Evolutionary conservation across 2,329 filamentous ascomycete genomes (phyloP).

Genomic region (Escovopsis sp.): DNA sequence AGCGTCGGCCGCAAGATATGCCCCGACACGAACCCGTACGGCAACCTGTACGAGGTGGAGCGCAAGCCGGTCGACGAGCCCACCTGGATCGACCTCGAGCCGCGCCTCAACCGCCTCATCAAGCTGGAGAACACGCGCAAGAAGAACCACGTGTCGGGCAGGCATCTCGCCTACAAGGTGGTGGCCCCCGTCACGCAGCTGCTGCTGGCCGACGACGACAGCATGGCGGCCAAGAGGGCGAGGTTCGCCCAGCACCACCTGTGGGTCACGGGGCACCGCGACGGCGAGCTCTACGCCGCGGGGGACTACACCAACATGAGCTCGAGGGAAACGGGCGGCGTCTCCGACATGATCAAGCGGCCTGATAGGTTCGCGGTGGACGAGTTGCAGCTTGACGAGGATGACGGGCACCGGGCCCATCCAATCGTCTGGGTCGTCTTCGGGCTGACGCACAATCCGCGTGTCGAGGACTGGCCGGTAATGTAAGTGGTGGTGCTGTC

Average conservation of each 20-base stretch:
- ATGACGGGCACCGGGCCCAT: slow-evolving; percentile 12
- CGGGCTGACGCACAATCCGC: slow-evolving; percentile 32
- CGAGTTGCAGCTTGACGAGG: slow-evolving; percentile 6
- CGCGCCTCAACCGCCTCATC: slow-evolving; percentile 33
- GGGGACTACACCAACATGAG: slow-evolving; percentile 39
- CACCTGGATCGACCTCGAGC: slow-evolving; percentile 36
- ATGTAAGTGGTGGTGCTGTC: slow-evolving; percentile 24
- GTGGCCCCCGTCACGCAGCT: slow-evolving; percentile 30
- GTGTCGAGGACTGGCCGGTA: slow-evolving; percentile 35
- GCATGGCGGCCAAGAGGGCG: slow-evolving; percentile 27
- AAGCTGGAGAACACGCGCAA: slow-evolving; percentile 32
- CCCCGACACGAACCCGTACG: slow-evolving; percentile 41
- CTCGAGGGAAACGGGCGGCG: slow-evolving; percentile 25
- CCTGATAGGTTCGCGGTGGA: slow-evolving; percentile 30
- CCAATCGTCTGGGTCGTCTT: slow-evolving; percentile 33
- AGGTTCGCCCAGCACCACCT: slow-evolving; percentile 30
- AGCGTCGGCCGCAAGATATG: slow-evolving; percentile 24
- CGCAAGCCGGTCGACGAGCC: slow-evolving; percentile 32
- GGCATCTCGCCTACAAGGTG: slow-evolving; percentile 35
- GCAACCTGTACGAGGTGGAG: slow-evolving; percentile 44
- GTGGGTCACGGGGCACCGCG: slow-evolving; percentile 35
- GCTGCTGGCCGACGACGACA: slow-evolving; percentile 29
- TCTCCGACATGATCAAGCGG: slow-evolving; percentile 30
- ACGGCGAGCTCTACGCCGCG: slow-evolving; percentile 35
- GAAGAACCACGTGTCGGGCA: slow-evolving; percentile 33